These are phyloP conservation scores for Solanum sparsipilum DNA, from an alignment of 257 asterid species.

Conservation along the genomic window DNA sequence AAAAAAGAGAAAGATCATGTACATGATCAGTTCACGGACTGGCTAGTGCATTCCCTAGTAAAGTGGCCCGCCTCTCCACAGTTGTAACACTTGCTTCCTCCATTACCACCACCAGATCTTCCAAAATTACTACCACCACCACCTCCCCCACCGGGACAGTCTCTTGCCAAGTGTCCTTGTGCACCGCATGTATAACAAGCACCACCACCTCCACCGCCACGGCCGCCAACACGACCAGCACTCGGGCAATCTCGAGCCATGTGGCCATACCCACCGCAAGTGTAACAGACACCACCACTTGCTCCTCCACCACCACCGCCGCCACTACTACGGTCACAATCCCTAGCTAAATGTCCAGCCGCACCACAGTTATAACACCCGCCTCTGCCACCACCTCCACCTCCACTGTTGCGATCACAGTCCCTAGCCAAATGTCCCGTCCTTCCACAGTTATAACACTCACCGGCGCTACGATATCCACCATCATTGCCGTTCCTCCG, in stretches of 20 bases:
- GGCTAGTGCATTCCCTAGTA: slow-evolving; percentile 57
- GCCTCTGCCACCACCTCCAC: slow-evolving; percentile 7
- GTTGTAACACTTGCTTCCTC: slow-evolving; percentile 40
- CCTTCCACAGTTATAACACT: slow-evolving; percentile 26
- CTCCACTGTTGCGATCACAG: slow-evolving; percentile 9
- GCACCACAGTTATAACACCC: slow-evolving; percentile 30
- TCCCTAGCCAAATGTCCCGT: slow-evolving; percentile 40
- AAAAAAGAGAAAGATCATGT: background rate
- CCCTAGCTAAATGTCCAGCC: slow-evolving; percentile 32
- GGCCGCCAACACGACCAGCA: slow-evolving; percentile 20
- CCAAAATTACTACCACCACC: slow-evolving; percentile 23
- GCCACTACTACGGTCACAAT: slow-evolving; percentile 4
- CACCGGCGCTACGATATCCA: slow-evolving; percentile 24
- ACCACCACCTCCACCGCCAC: slow-evolving; percentile 15
- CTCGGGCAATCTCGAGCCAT: slow-evolving; percentile 44
- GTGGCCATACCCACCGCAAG: slow-evolving; percentile 59
- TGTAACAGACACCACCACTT: slow-evolving; percentile 41
- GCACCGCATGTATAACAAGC: slow-evolving; percentile 53
- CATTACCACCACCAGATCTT: slow-evolving; percentile 24
- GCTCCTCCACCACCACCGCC: slow-evolving; percentile 10
- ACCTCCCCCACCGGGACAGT: slow-evolving; percentile 36
- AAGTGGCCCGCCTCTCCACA: slow-evolving; percentile 74
- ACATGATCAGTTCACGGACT: background rate
- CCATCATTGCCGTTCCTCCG: slow-evolving; percentile 19
- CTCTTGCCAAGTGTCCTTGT: slow-evolving; percentile 61